Percentiles rank a stretch among this genome's conserved stretches.
phyloP scores from a whole-genome alignment of 2,329 filamentous ascomycete genomes.

The Monascus ruber region DNA sequence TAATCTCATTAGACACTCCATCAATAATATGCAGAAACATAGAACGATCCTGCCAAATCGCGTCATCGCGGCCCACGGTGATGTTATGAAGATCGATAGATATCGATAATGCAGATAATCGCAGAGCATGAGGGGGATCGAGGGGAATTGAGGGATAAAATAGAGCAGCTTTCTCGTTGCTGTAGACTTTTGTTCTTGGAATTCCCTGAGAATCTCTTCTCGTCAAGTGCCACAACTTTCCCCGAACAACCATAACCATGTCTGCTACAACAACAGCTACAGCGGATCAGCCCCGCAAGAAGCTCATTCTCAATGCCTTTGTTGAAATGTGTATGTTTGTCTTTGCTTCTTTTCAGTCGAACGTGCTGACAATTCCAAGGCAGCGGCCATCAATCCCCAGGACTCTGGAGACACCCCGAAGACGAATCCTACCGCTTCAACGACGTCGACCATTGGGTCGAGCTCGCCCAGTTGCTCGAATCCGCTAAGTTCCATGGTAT shows the following conservation, averaged over 20 bases:
- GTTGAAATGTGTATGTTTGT: conserved; percentile 35
- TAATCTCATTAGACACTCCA: no score
- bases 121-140: no score
- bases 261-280: conserved; percentile 1
- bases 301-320: conserved; percentile 41
- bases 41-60: conserved; percentile 9
- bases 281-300: conserved; percentile 28
- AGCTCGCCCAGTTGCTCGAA: conserved; percentile 49
- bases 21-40: no score
- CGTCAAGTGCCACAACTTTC: background rate
- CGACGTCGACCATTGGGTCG: conserved; percentile 49
- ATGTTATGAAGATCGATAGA: conserved; percentile 13
- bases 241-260: conserved; percentile 4
- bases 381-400: conserved; percentile 44
- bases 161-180: no score
- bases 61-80: conserved; percentile 27
- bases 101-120: no score
- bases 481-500: conserved; percentile 54
- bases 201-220: background rate
- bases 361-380: conserved; percentile 15
- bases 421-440: conserved; percentile 54
- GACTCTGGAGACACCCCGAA: conserved; percentile 53
- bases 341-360: no score
- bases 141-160: no score
- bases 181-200: no score